Evolutionary conservation across 371 early-diverging fungal species (phyloP).

Genomic region (Apophysomyces sp.): DNA sequence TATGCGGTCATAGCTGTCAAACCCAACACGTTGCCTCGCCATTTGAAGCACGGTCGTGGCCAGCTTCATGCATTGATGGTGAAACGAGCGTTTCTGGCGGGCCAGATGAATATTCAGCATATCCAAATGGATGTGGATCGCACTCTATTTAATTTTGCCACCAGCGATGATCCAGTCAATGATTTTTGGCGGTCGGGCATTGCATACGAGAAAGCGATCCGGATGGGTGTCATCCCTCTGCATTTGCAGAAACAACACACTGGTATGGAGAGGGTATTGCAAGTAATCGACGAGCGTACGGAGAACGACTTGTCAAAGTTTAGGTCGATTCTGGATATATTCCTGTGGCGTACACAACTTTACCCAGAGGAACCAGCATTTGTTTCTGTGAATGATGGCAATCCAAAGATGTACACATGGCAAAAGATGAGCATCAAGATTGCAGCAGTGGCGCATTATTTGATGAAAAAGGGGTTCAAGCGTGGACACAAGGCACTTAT

Average conservation of each 20-base stretch:
- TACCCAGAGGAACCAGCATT: slow-evolving; percentile 66
- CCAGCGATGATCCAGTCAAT: slow-evolving; percentile 42
- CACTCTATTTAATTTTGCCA: slow-evolving; percentile 48
- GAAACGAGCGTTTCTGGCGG: slow-evolving; percentile 58
- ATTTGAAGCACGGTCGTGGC: slow-evolving; percentile 63
- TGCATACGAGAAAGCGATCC: slow-evolving; percentile 22
- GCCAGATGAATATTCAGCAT: slow-evolving; percentile 42
- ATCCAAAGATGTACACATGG: slow-evolving; percentile 66
- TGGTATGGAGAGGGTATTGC: slow-evolving; percentile 56
- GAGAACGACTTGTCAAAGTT: slow-evolving; percentile 60
- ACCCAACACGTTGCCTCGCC: slow-evolving; percentile 59
- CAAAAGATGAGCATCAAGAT: slow-evolving; percentile 70
- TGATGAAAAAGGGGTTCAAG: slow-evolving; percentile 58
- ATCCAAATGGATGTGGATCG: slow-evolving; percentile 49
- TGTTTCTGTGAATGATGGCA: slow-evolving; percentile 23
- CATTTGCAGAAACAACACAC: slow-evolving; percentile 65
- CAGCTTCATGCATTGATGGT: slow-evolving; percentile 60
- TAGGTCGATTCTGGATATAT: slow-evolving; percentile 57
- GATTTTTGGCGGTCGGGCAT: slow-evolving; percentile 26
- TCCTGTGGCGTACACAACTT: slow-evolving; percentile 60
- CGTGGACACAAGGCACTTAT: slow-evolving; percentile 68
- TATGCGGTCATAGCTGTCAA: slow-evolving; percentile 60
- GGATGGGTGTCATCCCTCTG: slow-evolving; percentile 21
- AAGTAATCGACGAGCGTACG: slow-evolving; percentile 61
- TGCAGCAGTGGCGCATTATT: slow-evolving; percentile 60